phyloP scores from a whole-genome alignment of 768 basidiomycete genomes.

The Gelatoporia subvermispora region DNA sequence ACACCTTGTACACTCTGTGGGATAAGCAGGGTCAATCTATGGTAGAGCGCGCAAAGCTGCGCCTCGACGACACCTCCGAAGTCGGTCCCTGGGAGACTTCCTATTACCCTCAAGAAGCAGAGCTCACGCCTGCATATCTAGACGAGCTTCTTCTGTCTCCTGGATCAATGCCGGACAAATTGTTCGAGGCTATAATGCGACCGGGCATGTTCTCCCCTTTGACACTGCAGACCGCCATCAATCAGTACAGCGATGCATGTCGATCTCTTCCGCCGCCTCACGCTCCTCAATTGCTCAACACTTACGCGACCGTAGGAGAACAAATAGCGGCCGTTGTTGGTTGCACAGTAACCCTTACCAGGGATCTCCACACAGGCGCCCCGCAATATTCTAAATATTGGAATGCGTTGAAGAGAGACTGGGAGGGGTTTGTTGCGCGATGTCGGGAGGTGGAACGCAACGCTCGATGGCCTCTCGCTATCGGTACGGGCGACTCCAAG shows the following conservation, averaged over 20 bases:
- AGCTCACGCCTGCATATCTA: constrained; percentile 81
- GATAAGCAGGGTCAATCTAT: constrained; percentile 74
- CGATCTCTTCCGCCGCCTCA: constrained; percentile 57
- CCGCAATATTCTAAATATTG: constrained; percentile 75
- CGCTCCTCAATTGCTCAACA: constrained; percentile 52
- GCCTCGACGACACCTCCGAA: constrained; percentile 22
- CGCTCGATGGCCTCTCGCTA: constrained; percentile 73
- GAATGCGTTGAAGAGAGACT: constrained; percentile 83
- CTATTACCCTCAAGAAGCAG: constrained; percentile 63
- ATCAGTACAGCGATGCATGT: constrained; percentile 73
- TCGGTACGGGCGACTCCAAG: constrained; percentile 41
- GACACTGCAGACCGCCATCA: constrained; percentile 77
- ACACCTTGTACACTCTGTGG: constrained; percentile 67
- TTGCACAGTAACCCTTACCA: constrained; percentile 70
- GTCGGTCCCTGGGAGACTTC: constrained; percentile 51
- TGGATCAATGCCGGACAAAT: constrained; percentile 72
- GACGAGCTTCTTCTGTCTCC: constrained; percentile 74
- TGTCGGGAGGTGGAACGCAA: constrained; percentile 88
- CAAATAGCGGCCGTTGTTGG: constrained; percentile 84
- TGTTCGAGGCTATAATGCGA: constrained; percentile 76
- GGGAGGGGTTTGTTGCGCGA: constrained; percentile 92
- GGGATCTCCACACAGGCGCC: constrained; percentile 75
- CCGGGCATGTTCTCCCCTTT: constrained; percentile 85
- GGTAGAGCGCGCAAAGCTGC: constrained; percentile 39
- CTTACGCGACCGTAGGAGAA: constrained; percentile 65